Percentiles rank a stretch among this genome's conserved stretches.
Conservation (phyloP, 495 filamentous ascomycete genomes). For the Choiromyces venosus region DNA sequence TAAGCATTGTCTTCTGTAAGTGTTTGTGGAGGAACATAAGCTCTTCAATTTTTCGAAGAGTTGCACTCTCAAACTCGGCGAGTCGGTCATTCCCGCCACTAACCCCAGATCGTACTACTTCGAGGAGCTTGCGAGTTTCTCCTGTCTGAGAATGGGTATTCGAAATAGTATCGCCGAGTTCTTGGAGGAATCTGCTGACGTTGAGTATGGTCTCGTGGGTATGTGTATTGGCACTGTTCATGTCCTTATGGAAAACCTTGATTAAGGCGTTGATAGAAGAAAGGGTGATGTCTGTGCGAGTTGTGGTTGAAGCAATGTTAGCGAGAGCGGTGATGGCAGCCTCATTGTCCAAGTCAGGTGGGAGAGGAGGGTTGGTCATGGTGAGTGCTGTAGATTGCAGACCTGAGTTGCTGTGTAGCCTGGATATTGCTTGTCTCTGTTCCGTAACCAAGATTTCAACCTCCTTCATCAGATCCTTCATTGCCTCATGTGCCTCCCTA, state of each 20-base stretch:
- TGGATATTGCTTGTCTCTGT: slow-evolving; percentile 38
- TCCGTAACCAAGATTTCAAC: slow-evolving; percentile 37
- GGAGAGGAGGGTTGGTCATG: slow-evolving; percentile 37
- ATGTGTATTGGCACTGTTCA: slow-evolving; percentile 36
- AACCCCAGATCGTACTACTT: slow-evolving; percentile 41
- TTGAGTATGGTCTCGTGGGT: slow-evolving; percentile 35
- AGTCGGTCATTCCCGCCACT: slow-evolving; percentile 38
- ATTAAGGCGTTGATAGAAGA: slow-evolving; percentile 41
- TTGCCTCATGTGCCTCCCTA: slow-evolving; percentile 32
- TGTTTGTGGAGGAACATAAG: slow-evolving; percentile 71
- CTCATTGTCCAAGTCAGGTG: slow-evolving; percentile 40
- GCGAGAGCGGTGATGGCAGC: slow-evolving; percentile 41
- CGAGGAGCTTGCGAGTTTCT: slow-evolving; percentile 41
- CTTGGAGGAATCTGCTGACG: slow-evolving; percentile 40
- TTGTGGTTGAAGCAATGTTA: slow-evolving; percentile 41
- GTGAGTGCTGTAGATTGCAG: slow-evolving; percentile 40
- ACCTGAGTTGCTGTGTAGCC: slow-evolving; percentile 27
- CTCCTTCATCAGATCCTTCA: slow-evolving; percentile 38
- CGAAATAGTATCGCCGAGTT: slow-evolving; percentile 34
- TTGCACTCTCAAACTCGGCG: slow-evolving; percentile 36
- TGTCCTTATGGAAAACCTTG: slow-evolving; percentile 41
- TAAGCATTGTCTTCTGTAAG: slow-evolving; percentile 34
- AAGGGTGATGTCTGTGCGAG: slow-evolving; percentile 41
- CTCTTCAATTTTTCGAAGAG: slow-evolving; percentile 54
- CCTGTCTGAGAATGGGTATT: slow-evolving; percentile 36